Evolutionary conservation across 305 asterid species (phyloP), one percentile per base, ranked within the genome.

Genomic region (Fraxinus platypoda): DNA sequence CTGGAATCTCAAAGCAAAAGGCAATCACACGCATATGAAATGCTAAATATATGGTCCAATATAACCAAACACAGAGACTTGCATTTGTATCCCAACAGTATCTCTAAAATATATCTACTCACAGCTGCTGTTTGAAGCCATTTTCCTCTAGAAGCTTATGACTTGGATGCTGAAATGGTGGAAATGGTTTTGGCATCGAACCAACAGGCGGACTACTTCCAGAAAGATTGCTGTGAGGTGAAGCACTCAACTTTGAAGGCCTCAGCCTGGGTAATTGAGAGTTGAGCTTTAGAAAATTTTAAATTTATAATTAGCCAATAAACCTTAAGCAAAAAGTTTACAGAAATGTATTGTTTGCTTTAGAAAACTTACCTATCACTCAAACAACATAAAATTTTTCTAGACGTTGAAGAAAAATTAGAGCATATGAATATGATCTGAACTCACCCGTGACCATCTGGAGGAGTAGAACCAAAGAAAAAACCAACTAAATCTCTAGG

Each of bases 381-480:
- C 38, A 25, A 80, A 74, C 37, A 66, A 26, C 31, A 76, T 62
- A 73, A 66, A 46, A 77, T 31, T 68, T 5, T 33, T 28, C 84
- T 68, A 52, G 38, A 25, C n/a, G 31, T 5, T 49, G 33, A 35
- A 54, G 21, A 78, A 79, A 43, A 43, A 66, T 23, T n/a, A 17
- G 71, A 74, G 4, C 37, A 73, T 72, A 66, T 38, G 81, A 75
- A 13, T 15, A 31, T 34, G 75, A 81, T 77, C 76, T 8, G 66
- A 75, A 83, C 95, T 90, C 89, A 94, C 99, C 90, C 96, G 71
- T 86, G 92, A 89, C 87, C 83, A 74, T 95, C 97, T 30, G 97
- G 97, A 84, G 97, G 97, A 43, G 99, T 94, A 83, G 97, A 91
- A 77, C 97, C 97, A 92, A 95, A 94, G 94, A 93, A 95, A 89